Evolutionary conservation across 73 alveolate species (phyloP).

Genomic region (Loxodes magnus): DNA sequence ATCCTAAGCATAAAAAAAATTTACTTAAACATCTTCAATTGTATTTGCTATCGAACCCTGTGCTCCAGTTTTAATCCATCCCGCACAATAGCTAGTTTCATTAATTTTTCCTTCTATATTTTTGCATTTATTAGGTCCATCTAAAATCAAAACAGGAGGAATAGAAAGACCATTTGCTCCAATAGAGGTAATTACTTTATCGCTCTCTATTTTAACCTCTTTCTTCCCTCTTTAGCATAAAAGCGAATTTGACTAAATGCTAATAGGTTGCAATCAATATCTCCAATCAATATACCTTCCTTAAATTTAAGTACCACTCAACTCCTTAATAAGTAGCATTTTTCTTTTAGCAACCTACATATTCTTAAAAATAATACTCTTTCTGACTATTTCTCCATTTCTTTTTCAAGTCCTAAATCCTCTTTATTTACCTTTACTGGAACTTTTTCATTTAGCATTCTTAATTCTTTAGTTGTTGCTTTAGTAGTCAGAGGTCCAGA

Average conservation of each 20-base stretch:
- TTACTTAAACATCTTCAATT: conserved; percentile 12
- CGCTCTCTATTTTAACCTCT: neutral
- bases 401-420: conserved; percentile 15
- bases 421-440: conserved; percentile 13
- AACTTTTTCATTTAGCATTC: conserved; percentile 7
- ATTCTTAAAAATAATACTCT: neutral
- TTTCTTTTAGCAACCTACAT: neutral
- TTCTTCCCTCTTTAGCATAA: neutral
- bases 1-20: conserved; percentile 3
- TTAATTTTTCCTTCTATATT: conserved; percentile 16
- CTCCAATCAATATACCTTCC: conserved; percentile 11
- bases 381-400: neutral
- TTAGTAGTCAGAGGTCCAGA: conserved; percentile 31
- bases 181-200: conserved; percentile 22
- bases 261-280: too few species aligned
- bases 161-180: too few species aligned
- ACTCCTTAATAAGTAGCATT: conserved; percentile 26
- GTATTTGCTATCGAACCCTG: conserved; percentile 66
- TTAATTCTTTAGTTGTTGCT: conserved; percentile 29
- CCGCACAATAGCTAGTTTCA: conserved; percentile 52
- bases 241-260: too few species aligned
- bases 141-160: conserved; percentile 38
- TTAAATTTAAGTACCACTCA: neutral
- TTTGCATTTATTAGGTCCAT: conserved; percentile 20
- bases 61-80: conserved; percentile 84